Conservation (phyloP, 345 rosid genomes). For the Aquilaria sinensis region DNA sequence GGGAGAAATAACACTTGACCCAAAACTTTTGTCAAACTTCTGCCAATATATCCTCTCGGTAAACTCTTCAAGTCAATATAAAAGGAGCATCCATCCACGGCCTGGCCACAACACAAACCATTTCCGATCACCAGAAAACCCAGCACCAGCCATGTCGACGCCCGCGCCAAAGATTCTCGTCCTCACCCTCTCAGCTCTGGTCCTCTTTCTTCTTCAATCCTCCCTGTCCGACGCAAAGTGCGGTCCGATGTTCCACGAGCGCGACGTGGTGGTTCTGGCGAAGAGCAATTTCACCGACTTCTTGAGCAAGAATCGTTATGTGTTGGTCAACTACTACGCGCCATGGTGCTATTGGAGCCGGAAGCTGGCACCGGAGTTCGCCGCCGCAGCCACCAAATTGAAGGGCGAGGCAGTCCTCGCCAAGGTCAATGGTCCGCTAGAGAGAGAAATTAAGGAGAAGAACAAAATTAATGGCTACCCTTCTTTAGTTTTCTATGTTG, state of each 20-base stretch:
- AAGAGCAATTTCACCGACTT: conserved; percentile 38
- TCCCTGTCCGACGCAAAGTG: no score
- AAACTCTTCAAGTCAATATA: no score
- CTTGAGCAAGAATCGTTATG: conserved; percentile 23
- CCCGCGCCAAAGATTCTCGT: conserved; percentile 19
- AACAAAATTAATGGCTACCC: conserved; percentile 15
- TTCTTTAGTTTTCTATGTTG: conserved; percentile 12
- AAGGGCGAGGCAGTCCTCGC: conserved; percentile 44
- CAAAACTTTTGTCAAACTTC: no score
- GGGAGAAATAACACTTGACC: no score
- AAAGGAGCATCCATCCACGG: no score
- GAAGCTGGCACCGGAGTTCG: conserved; percentile 34
- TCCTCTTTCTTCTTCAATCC: neutral
- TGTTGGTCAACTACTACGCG: conserved; percentile 42
- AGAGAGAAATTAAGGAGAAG: conserved; percentile 11
- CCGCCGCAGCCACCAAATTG: conserved; percentile 39
- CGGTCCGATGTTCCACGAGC: conserved; percentile 19
- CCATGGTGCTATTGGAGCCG: conserved; percentile 47
- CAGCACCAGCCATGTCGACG: conserved; percentile 35
- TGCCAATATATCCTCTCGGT: no score
- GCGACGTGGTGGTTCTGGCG: conserved; percentile 35
- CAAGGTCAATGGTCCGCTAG: conserved; percentile 27
- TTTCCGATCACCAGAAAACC: conserved; percentile 24
- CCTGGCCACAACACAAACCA: conserved; percentile 3
- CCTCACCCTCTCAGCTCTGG: conserved; percentile 17